A percentile compares a stretch with the other conserved stretches of the same genome.
phyloP scores from a whole-genome alignment of 192 early-diverging fungal genomes.

The Umbelopsis vinacea region DNA sequence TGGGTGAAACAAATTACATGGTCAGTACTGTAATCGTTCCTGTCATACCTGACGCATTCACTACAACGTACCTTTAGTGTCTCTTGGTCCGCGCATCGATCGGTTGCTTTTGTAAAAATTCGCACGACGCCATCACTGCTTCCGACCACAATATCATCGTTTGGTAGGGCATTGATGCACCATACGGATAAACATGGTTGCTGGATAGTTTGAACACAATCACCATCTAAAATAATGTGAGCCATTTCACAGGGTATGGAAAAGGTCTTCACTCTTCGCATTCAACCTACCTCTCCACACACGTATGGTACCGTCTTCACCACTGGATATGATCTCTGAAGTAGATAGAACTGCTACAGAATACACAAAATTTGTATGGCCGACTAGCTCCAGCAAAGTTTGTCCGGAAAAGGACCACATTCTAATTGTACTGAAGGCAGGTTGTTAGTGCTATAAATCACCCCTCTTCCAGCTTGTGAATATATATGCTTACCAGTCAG shows the following conservation, averaged over 20 bases:
- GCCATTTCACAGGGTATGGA: not conserved
- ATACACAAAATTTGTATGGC: conserved; percentile 96
- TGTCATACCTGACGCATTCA: not conserved
- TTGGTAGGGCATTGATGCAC: conserved; percentile 75
- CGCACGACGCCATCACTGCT: conserved; percentile 82
- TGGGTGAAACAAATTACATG: not conserved
- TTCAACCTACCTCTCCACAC: conserved; percentile 75
- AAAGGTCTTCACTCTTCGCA: conserved; percentile 39
- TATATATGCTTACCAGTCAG: conserved; percentile 69
- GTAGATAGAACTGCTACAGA: conserved; percentile 67
- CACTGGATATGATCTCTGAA: conserved; percentile 85
- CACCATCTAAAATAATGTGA: conserved; percentile 49
- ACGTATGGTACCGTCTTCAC: conserved; percentile 90
- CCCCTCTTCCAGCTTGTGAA: not conserved
- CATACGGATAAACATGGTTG: conserved; percentile 94
- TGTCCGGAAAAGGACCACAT: conserved; percentile 79
- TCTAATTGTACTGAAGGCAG: conserved; percentile 67
- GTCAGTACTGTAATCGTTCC: too few species aligned
- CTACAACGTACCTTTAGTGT: conserved; percentile 27
- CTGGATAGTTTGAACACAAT: conserved; percentile 78
- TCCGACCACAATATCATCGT: conserved; percentile 86
- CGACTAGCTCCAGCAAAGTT: conserved; percentile 74
- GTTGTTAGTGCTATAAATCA: not conserved
- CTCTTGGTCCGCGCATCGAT: conserved; percentile 62
- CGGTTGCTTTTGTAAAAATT: conserved; percentile 71